Conservation (phyloP, 306 rosid species). For the Myrica gale region DNA sequence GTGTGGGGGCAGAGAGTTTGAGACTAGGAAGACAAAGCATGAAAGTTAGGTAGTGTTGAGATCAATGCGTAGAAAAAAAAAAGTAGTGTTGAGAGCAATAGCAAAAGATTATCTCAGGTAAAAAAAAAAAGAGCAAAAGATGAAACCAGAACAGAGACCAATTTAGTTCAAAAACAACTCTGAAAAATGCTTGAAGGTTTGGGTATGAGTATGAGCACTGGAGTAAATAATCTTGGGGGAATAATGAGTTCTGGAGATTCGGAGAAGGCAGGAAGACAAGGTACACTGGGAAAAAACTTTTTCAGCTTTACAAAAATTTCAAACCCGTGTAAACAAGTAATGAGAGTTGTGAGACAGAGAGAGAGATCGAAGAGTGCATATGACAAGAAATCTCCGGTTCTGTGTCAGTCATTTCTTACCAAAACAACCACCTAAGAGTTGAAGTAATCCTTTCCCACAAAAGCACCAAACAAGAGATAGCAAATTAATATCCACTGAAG, state of each 20-base stretch:
- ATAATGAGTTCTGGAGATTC: not conserved
- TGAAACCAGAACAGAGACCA: not conserved
- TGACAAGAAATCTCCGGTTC: too few relatives aligned
- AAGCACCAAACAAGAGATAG: conserved; percentile 26
- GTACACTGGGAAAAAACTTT: not conserved
- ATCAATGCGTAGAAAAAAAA: too few relatives aligned
- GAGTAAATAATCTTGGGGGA: not conserved
- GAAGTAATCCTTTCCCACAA: not conserved
- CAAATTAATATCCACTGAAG: conserved; percentile 12
- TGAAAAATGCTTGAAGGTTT: not conserved
- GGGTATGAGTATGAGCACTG: not conserved
- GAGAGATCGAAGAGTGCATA: not conserved
- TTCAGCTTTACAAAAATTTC: conserved; percentile 14
- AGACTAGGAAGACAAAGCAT: not conserved
- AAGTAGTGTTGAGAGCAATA: not conserved
- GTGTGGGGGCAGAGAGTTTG: not conserved
- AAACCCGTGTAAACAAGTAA: conserved; percentile 7
- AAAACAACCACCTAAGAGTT: not conserved
- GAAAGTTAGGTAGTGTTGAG: not conserved
- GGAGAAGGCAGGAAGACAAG: not conserved
- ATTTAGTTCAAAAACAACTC: conserved; percentile 3
- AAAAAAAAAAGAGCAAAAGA: not conserved
- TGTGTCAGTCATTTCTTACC: too few relatives aligned
- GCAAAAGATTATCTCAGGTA: not conserved
- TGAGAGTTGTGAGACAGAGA: conserved; percentile 2